Evolutionary conservation across 1,284 basidiomycete genomes (phyloP).

Genomic region (Malassezia nana): DNA sequence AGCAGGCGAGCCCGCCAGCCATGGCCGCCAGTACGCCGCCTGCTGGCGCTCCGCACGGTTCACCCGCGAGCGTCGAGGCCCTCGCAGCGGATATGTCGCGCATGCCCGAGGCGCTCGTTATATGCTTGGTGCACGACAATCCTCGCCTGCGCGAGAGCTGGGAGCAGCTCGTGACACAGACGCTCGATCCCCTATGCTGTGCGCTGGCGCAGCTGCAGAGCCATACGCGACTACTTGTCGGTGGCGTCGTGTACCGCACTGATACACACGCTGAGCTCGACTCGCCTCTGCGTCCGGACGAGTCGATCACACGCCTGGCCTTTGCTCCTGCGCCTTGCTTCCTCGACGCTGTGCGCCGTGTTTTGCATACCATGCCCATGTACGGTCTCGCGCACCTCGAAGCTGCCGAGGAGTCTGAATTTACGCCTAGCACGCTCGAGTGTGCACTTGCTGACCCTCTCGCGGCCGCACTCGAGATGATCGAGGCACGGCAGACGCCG

Average conservation of each 20-base stretch:
- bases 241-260: constrained; percentile 11
- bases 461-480: constrained; percentile 9
- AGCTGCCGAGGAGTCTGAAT: not conserved
- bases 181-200: constrained; percentile 3
- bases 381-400: constrained; percentile 1
- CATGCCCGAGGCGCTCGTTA: constrained; percentile 9
- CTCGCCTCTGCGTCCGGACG: not conserved
- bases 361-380: not conserved
- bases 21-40: not conserved
- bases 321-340: constrained; percentile 7
- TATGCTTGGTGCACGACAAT: constrained; percentile 14
- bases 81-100: not conserved
- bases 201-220: constrained; percentile 2
- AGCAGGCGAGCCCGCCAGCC: too few species aligned
- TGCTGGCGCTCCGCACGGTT: not conserved
- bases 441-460: constrained; percentile 5
- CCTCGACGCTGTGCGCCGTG: not conserved
- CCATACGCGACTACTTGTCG: constrained; percentile 3
- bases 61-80: not conserved
- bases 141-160: not conserved
- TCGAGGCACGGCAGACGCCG: constrained; percentile 1
- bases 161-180: not conserved
- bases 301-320: not conserved
- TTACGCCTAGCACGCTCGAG: not conserved
- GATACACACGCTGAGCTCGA: not conserved